Evolutionary conservation across 345 rosid species (phyloP).

Genomic region (Hibiscus mutabilis): DNA sequence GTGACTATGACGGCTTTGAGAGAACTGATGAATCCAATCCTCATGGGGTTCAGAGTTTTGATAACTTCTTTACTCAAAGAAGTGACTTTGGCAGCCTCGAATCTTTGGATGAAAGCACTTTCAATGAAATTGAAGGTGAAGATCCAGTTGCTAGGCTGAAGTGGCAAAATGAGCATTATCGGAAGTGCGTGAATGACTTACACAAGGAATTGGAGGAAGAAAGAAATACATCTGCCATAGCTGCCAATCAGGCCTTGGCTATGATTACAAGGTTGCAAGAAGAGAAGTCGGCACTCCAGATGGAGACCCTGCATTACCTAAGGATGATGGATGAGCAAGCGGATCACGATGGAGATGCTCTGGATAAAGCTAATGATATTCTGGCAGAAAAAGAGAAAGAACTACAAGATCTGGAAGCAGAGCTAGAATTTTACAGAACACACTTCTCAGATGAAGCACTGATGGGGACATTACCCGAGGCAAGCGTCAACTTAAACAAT

Average conservation of each 20-base stretch:
- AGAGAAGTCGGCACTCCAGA: constrained; percentile 71
- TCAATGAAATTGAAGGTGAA: constrained; percentile 62
- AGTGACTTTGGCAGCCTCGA: constrained; percentile 38
- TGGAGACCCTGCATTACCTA: constrained; percentile 76
- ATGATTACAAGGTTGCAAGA: constrained; percentile 82
- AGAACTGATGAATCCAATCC: constrained; percentile 26
- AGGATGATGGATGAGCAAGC: constrained; percentile 95
- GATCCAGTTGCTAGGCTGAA: constrained; percentile 40
- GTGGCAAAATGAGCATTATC: constrained; percentile 50
- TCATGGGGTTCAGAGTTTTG: constrained; percentile 25
- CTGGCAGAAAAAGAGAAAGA: constrained; percentile 63
- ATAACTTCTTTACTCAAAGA: constrained; percentile 26
- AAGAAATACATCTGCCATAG: constrained; percentile 57
- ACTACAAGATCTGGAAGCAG: constrained; percentile 68
- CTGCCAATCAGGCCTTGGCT: constrained; percentile 77
- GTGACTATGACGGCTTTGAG: constrained; percentile 18
- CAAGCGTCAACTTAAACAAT: constrained; percentile 4
- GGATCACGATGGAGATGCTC: constrained; percentile 61
- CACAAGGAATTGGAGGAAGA: constrained; percentile 69
- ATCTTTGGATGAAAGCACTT: constrained; percentile 43
- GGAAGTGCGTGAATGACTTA: constrained; percentile 35
- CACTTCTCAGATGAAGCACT: constrained; percentile 32
- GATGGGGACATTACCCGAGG: constrained; percentile 20
- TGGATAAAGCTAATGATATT: constrained; percentile 60
- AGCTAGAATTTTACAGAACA: constrained; percentile 45